phyloP scores from a whole-genome alignment of 2,329 filamentous ascomycete genomes.

The Orbilia blumenaviensis region DNA sequence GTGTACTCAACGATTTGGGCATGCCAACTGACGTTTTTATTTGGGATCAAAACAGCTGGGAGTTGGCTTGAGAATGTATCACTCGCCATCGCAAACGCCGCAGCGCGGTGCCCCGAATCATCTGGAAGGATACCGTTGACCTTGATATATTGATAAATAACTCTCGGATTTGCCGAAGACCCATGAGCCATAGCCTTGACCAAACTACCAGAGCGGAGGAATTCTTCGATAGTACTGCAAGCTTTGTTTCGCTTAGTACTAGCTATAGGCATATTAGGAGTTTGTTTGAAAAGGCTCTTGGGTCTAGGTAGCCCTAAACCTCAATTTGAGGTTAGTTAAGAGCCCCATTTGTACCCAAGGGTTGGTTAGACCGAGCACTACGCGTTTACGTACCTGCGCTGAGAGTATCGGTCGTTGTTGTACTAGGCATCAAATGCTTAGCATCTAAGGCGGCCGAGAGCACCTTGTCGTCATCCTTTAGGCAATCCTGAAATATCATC shows the following conservation, averaged over 20 bases:
- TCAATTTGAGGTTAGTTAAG: not conserved
- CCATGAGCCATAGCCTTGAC: not conserved
- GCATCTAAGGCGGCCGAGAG: slow-evolving; percentile 24
- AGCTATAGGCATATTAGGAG: slow-evolving; percentile 15
- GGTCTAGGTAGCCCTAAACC: not conserved
- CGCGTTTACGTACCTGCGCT: slow-evolving; percentile 15
- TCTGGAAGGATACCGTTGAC: slow-evolving; percentile 26
- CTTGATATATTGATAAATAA: slow-evolving; percentile 26
- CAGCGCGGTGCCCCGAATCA: slow-evolving; percentile 15
- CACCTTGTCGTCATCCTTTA: slow-evolving; percentile 36
- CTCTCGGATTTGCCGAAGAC: not conserved
- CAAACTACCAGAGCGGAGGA: slow-evolving; percentile 1
- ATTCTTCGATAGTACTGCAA: not conserved
- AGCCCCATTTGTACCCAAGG: not conserved
- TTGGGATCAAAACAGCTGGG: slow-evolving; percentile 33
- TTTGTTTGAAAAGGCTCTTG: slow-evolving; percentile 8
- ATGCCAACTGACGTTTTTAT: slow-evolving; percentile 22
- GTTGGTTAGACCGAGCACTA: no score
- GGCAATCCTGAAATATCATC: slow-evolving; percentile 23
- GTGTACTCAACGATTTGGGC: not conserved
- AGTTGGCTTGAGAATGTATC: slow-evolving; percentile 45
- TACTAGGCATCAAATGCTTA: slow-evolving; percentile 25
- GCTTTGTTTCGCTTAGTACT: not conserved
- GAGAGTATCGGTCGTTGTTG: not conserved
- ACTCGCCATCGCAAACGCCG: slow-evolving; percentile 41